Base-by-base conservation (phyloP, 352 stramenopile species). In the Pythium guiyangense region DNA sequence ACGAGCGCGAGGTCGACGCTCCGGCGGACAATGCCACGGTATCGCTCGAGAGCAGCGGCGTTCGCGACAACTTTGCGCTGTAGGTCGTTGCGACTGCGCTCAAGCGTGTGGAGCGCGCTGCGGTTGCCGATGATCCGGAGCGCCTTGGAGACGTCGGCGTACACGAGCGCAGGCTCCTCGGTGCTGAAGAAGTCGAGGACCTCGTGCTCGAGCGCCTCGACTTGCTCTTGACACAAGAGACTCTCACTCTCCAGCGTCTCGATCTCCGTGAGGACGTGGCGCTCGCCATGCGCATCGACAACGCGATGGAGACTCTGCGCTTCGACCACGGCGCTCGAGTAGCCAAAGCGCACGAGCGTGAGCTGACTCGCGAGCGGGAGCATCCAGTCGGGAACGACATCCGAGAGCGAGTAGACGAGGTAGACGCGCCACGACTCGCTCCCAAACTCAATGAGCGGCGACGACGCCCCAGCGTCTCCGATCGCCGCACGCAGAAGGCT, bases 81-180 rank as follows among this genome's bases (percentile, higher is more conserved):
- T 0, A 65, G 60, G 31, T 86, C 77, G 0, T 54, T 39, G 55
- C 77, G 79, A 44, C 63, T 81, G 29, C 44, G 67, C 45, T 85
- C 53, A 0, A 88, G 67, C 6, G 69, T 81, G 27, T 82, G 64
- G 0, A 74, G 47, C 10, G 77, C 61, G 52, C 70, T 86, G 14
- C 75, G 69, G 27, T 88, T 88, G 0, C 60, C 74, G 17, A 90
- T 62, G 47, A 90, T 73, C 22, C 77, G 78, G 25, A 87, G 62
- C 2, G 68, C 63, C 53, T 87, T 87, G 0, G 75, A 59, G 4
- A 67, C 70, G 18, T 90, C 79, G 0, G 48, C 42, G 43, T 82
- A 88, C 9, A 88, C 66, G 0, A 61, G 17, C 5, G 66, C 61
- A 0, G 73, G 59, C 2, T 74, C 52, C 31, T 87, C 70, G 0